A percentile compares a stretch with the other conserved stretches of the same genome.
Conservation (phyloP, 768 basidiomycete species). For the Candolleomyces aberdarensis region DNA sequence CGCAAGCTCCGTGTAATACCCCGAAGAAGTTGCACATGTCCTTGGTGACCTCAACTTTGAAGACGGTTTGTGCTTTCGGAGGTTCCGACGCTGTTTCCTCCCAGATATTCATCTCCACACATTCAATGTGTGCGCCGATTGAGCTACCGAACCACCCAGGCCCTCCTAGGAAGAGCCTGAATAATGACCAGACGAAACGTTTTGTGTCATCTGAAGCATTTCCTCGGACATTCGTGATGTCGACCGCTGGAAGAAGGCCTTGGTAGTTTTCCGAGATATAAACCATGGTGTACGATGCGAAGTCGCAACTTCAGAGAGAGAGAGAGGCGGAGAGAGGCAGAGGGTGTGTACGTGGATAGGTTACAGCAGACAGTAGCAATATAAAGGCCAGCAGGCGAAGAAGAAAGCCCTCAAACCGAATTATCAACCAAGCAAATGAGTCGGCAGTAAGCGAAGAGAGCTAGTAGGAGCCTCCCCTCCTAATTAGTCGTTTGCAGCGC, state of each 20-base stretch:
- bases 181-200: slow-evolving; percentile 26
- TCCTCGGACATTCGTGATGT: slow-evolving; percentile 33
- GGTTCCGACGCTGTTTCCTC: slow-evolving; percentile 11
- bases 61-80: slow-evolving; percentile 29
- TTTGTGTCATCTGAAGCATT: slow-evolving; percentile 40
- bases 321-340: background rate
- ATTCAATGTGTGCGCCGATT: slow-evolving; percentile 34
- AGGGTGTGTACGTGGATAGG: too few species aligned
- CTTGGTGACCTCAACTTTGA: slow-evolving; percentile 37
- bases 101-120: slow-evolving; percentile 35
- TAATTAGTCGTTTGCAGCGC: too few species aligned
- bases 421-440: too few species aligned
- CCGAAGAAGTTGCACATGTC: slow-evolving; percentile 53
- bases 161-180: slow-evolving; percentile 36
- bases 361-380: too few species aligned
- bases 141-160: slow-evolving; percentile 33
- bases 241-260: slow-evolving; percentile 5
- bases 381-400: too few species aligned
- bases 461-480: too few species aligned
- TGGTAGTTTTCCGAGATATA: background rate
- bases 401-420: too few species aligned
- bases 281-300: background rate
- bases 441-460: too few species aligned
- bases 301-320: background rate
- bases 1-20: slow-evolving; percentile 55